phyloP scores from a whole-genome alignment of 2,329 filamentous ascomycete genomes.

The Pseudogymnoascus sp. region DNA sequence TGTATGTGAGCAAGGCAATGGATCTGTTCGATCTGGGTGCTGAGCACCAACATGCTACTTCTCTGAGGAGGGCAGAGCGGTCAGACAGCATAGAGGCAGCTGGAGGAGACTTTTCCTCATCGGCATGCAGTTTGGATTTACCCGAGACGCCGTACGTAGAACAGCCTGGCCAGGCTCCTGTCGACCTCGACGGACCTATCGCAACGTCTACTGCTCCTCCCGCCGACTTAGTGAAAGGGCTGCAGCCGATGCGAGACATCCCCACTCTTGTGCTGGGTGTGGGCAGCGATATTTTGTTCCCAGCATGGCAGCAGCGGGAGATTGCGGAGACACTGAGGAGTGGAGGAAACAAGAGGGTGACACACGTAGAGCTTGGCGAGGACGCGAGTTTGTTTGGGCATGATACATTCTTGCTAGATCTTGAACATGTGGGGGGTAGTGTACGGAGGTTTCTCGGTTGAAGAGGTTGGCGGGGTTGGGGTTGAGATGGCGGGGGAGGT shows the following conservation, averaged over 20 bases:
- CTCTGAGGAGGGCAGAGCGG: slow-evolving; percentile 53
- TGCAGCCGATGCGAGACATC: slow-evolving; percentile 63
- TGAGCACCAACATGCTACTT: slow-evolving; percentile 57
- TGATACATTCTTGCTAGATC: slow-evolving; percentile 88
- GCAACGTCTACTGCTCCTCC: slow-evolving; percentile 50
- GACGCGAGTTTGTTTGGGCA: slow-evolving; percentile 93
- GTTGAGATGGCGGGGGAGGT: not conserved
- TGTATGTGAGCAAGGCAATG: slow-evolving; percentile 99
- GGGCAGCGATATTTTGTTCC: slow-evolving; percentile 91
- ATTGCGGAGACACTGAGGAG: slow-evolving; percentile 74
- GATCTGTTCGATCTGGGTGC: slow-evolving; percentile 88
- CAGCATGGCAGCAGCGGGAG: slow-evolving; percentile 95
- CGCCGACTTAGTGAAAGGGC: slow-evolving; percentile 68
- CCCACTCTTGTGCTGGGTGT: slow-evolving; percentile 88
- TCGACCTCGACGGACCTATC: slow-evolving; percentile 27
- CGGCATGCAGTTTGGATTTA: slow-evolving; percentile 69
- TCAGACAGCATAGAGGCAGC: slow-evolving; percentile 47
- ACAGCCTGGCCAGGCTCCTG: slow-evolving; percentile 47
- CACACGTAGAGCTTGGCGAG: slow-evolving; percentile 85
- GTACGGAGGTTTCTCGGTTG: slow-evolving; percentile 65
- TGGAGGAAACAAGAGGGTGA: slow-evolving; percentile 71
- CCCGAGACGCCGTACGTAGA: slow-evolving; percentile 82
- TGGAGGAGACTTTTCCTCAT: slow-evolving; percentile 24
- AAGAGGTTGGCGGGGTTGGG: not conserved
- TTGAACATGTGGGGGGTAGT: slow-evolving; percentile 83